A percentile compares a stretch with the other conserved stretches of the same genome.
These are phyloP conservation scores for Podila minutissima DNA, from an alignment of 192 early-diverging fungal species.

Conservation along the genomic window DNA sequence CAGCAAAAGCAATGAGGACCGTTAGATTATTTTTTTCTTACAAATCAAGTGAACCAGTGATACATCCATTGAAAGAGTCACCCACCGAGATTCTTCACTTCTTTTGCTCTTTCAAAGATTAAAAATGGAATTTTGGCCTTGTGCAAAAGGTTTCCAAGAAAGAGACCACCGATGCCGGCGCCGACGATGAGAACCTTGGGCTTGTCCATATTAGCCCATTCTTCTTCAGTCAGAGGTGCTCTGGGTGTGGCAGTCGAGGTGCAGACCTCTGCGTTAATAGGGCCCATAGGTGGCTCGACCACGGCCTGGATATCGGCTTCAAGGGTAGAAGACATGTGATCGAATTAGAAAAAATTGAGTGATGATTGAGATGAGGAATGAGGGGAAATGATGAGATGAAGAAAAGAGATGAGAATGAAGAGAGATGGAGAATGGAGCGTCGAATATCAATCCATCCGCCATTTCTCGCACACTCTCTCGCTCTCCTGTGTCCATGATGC, in stretches of 20 bases:
- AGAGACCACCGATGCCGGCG: conserved; percentile 23
- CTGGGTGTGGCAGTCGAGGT: too few relatives aligned
- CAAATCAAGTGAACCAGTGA: background rate
- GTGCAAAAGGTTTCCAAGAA: conserved; percentile 16
- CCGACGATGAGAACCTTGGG: conserved; percentile 35
- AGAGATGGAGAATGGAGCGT: too few relatives aligned
- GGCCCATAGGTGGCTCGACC: background rate
- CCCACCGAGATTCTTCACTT: background rate
- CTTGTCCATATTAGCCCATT: background rate
- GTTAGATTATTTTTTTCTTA: background rate
- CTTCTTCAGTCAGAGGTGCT: too few relatives aligned
- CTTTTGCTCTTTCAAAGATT: conserved; percentile 22
- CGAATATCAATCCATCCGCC: too few relatives aligned
- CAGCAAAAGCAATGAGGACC: background rate
- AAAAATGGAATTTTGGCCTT: conserved; percentile 17
- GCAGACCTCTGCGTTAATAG: too few relatives aligned
- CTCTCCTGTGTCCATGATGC: too few relatives aligned
- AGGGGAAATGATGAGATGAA: too few relatives aligned
- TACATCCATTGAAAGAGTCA: background rate
- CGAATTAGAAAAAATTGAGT: too few relatives aligned
- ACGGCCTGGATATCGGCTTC: background rate
- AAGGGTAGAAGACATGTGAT: too few relatives aligned
- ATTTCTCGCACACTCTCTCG: too few relatives aligned
- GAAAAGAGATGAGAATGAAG: too few relatives aligned
- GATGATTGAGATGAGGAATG: too few relatives aligned